Evolutionary conservation across 768 basidiomycete species (phyloP).

Genomic region (Pleurotus sapidus): DNA sequence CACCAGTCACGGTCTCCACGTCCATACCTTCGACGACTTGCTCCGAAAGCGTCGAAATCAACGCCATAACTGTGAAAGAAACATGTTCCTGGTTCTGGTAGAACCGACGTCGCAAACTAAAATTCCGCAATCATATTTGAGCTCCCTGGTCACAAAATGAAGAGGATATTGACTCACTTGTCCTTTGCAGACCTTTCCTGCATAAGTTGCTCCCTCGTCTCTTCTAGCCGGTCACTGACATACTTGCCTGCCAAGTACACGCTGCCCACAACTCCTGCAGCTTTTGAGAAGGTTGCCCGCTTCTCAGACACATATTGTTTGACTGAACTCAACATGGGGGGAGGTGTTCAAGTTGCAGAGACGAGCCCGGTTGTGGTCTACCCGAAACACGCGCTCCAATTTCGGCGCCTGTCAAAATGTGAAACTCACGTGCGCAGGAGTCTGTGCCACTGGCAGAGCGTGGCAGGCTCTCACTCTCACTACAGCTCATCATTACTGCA

Average conservation of each 20-base stretch:
- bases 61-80: constrained; percentile 68
- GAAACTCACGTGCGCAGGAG: no score
- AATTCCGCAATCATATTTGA: neutral
- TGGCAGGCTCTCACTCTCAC: no score
- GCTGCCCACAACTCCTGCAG: constrained; percentile 51
- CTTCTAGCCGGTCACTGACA: constrained; percentile 58
- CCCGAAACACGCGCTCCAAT: no score
- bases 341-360: no score
- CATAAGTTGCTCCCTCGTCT: constrained; percentile 61
- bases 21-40: constrained; percentile 60
- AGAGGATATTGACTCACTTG: constrained; percentile 44
- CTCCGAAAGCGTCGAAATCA: constrained; percentile 43
- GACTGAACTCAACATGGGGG: constrained; percentile 39
- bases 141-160: neutral
- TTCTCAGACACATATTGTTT: constrained; percentile 49
- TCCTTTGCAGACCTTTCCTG: constrained; percentile 64
- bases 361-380: no score
- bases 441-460: no score
- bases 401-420: no score
- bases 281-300: constrained; percentile 42
- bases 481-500: no score
- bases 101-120: constrained; percentile 73
- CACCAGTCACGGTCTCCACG: constrained; percentile 57
- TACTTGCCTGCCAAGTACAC: constrained; percentile 64
- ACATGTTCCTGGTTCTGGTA: constrained; percentile 74